Evolutionary conservation across 345 rosid species (phyloP).

Genomic region (Linum usitatissimum): DNA sequence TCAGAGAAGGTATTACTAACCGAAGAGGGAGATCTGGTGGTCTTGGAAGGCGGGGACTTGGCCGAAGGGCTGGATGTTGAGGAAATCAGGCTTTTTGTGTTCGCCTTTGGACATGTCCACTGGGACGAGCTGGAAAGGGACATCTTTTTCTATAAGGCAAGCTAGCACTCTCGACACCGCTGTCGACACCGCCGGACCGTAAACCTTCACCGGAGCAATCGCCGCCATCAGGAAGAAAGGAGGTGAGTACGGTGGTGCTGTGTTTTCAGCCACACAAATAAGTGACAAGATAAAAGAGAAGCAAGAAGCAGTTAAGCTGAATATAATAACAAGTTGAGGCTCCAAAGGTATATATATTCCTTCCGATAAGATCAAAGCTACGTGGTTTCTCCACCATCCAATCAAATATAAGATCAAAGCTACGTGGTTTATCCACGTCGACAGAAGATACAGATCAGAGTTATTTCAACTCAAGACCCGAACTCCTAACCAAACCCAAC

Average conservation of each 20-base stretch:
- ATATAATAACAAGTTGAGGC: no score
- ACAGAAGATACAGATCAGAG: neutral
- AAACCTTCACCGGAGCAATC: slow-evolving; percentile 40
- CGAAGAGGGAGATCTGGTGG: slow-evolving; percentile 43
- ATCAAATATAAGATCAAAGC: no score
- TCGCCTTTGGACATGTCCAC: slow-evolving; percentile 48
- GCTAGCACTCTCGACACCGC: slow-evolving; percentile 57
- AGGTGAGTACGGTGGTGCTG: no score
- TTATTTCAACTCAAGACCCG: no score
- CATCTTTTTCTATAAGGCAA: slow-evolving; percentile 55
- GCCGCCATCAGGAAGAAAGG: slow-evolving; percentile 24
- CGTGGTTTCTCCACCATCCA: no score
- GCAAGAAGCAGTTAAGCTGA: no score
- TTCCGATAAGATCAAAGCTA: no score
- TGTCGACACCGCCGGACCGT: slow-evolving; percentile 50
- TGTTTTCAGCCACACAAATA: no score
- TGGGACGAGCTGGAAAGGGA: slow-evolving; percentile 46
- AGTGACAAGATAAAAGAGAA: no score
- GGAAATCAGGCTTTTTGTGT: slow-evolving; percentile 54
- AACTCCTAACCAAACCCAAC: no score
- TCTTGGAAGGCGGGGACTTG: slow-evolving; percentile 74
- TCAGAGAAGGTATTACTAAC: slow-evolving; percentile 22
- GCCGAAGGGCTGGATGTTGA: slow-evolving; percentile 64
- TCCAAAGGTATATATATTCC: no score
- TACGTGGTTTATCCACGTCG: no score